Evolutionary conservation across 768 basidiomycete genomes (phyloP).

Genomic region (Amanita phalloides): DNA sequence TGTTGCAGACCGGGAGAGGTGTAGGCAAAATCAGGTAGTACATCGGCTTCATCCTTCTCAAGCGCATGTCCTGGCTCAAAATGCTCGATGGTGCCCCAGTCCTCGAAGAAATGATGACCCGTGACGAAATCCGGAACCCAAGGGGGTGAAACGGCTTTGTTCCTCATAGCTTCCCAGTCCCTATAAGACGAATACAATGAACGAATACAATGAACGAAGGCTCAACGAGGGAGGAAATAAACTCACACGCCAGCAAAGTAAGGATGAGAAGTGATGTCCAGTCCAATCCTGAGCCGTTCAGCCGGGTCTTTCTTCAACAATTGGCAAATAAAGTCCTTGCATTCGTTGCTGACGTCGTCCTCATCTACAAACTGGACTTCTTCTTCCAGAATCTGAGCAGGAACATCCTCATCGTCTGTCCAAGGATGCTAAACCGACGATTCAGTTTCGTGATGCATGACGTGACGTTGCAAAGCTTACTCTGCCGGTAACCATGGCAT

Average conservation of each 20-base stretch:
- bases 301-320: slow-evolving; percentile 19
- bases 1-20: slow-evolving; percentile 5
- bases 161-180: slow-evolving; percentile 17
- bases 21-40: slow-evolving; percentile 13
- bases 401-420: slow-evolving; percentile 10
- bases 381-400: slow-evolving; percentile 10
- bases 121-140: slow-evolving; percentile 15
- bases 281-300: slow-evolving; percentile 15
- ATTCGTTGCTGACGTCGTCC: slow-evolving; percentile 16
- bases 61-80: slow-evolving; percentile 9
- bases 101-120: slow-evolving; percentile 11
- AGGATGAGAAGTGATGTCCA: slow-evolving; percentile 19
- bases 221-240: not conserved
- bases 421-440: slow-evolving; percentile 5
- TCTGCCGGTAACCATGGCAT: slow-evolving; percentile 57
- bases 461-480: slow-evolving; percentile 10
- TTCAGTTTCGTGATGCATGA: not conserved
- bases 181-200: slow-evolving; percentile 6
- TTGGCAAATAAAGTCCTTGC: slow-evolving; percentile 18
- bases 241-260: slow-evolving; percentile 22
- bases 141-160: slow-evolving; percentile 13
- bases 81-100: slow-evolving; percentile 1
- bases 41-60: slow-evolving; percentile 9
- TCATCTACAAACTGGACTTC: slow-evolving; percentile 11
- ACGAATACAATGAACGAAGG: not conserved